A percentile compares a stretch with the other conserved stretches of the same genome.
These are phyloP conservation scores for Trametes cingulata DNA, from an alignment of 768 basidiomycete genomes.

Conservation along the genomic window DNA sequence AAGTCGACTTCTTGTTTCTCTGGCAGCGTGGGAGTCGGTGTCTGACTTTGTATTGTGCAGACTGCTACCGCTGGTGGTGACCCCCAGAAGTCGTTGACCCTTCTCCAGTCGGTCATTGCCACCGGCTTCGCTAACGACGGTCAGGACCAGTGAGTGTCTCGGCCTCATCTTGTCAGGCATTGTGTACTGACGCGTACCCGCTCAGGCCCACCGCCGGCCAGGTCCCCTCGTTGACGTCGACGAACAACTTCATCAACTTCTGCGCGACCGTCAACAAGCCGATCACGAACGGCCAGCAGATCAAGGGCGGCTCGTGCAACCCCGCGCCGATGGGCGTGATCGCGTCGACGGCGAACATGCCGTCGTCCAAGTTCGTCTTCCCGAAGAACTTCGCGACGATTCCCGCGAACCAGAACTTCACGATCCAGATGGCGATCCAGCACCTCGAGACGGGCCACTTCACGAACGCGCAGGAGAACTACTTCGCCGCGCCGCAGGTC, in stretches of 20 bases:
- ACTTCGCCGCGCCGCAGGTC: slow-evolving; percentile 56
- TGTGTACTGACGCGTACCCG: background rate
- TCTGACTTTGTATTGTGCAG: background rate
- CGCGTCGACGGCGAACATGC: slow-evolving; percentile 50
- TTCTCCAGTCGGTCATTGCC: slow-evolving; percentile 49
- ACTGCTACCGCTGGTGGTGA: background rate
- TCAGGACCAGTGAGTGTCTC: slow-evolving; percentile 32
- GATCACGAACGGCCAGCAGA: slow-evolving; percentile 47
- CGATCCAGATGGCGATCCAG: slow-evolving; percentile 50
- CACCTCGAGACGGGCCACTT: slow-evolving; percentile 57
- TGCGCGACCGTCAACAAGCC: slow-evolving; percentile 39
- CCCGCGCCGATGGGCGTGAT: slow-evolving; percentile 64
- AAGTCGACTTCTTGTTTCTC: background rate
- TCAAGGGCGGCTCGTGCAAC: slow-evolving; percentile 57
- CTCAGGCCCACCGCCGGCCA: slow-evolving; percentile 41
- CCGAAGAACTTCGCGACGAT: slow-evolving; percentile 51
- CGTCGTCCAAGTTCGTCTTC: slow-evolving; percentile 53
- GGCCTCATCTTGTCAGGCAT: background rate
- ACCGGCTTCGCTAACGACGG: slow-evolving; percentile 50
- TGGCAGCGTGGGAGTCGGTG: too few species aligned
- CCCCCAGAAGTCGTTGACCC: slow-evolving; percentile 28
- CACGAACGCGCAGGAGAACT: slow-evolving; percentile 54
- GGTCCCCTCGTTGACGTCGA: slow-evolving; percentile 51
- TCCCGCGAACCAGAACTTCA: slow-evolving; percentile 53
- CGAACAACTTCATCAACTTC: slow-evolving; percentile 71